Evolutionary conservation across 306 rosid species (phyloP).

Genomic region (Fragaria ananassa): DNA sequence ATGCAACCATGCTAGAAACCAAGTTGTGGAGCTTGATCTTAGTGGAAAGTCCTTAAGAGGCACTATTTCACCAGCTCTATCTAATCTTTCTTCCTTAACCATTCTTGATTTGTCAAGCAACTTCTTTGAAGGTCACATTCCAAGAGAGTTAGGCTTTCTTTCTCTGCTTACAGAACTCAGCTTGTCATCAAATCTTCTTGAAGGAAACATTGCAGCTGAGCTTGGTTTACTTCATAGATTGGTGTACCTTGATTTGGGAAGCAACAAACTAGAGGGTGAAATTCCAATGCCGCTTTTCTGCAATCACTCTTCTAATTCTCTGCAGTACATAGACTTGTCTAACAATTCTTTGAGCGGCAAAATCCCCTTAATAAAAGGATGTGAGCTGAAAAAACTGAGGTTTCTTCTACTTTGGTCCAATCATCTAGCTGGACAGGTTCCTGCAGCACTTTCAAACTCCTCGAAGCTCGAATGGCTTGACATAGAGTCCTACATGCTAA

Average conservation of each 20-base stretch:
- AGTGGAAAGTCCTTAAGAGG: conserved; percentile 60
- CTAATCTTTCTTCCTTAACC: conserved; percentile 59
- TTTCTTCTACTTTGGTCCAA: conserved; percentile 87
- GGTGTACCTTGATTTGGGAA: conserved; percentile 70
- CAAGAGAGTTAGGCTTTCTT: conserved; percentile 62
- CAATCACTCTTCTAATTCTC: conserved; percentile 49
- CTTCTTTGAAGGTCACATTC: conserved; percentile 62
- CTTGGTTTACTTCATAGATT: conserved; percentile 61
- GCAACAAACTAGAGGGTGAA: conserved; percentile 58
- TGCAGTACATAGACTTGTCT: conserved; percentile 74
- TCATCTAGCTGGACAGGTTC: conserved; percentile 57
- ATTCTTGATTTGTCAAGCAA: conserved; percentile 80
- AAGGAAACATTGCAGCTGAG: conserved; percentile 54
- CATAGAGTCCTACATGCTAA: conserved; percentile 66
- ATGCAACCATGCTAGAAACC: conserved; percentile 59
- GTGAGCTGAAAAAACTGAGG: conserved; percentile 49
- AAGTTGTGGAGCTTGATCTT: conserved; percentile 71
- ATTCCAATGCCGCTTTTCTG: conserved; percentile 70
- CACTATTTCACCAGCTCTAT: conserved; percentile 65
- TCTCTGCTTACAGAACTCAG: conserved; percentile 51
- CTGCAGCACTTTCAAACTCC: conserved; percentile 64
- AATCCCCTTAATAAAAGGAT: conserved; percentile 57
- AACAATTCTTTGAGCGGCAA: conserved; percentile 68
- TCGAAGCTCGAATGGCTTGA: conserved; percentile 81
- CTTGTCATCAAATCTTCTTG: conserved; percentile 58